Base-by-base conservation (phyloP, 306 rosid species). In the Sesbania bispinosa region DNA sequence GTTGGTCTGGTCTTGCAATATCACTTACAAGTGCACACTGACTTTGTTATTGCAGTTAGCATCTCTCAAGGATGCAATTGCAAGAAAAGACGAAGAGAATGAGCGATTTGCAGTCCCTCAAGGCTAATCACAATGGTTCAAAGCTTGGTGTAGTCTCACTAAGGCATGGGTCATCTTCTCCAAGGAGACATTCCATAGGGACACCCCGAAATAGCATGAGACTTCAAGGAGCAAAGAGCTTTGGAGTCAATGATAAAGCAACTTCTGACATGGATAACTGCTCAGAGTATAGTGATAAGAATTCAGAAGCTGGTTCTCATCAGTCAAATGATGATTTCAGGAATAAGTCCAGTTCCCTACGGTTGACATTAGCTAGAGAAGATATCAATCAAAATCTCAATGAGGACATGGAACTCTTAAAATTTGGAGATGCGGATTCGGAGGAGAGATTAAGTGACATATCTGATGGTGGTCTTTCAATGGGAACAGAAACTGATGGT, bases 401-500 rank as follows among this genome's bases (percentile, higher is more conserved):
- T 42, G 99, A 91, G 33, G 99, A 95, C 79, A 59, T 82, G 67
- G 99, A 91, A 30, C 97, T 95, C 62, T 69, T 92, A 62, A 81
- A 95, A 63, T 91, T 95, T 80, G 97, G 96, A 26, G 92, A 89
- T 65, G 99, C 79, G 45, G 97, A 95, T 85, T 84, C 99, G 5
- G 96, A 90, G 62, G 99, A 88, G 91, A 85, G 97, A 78, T 78
- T 95, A 77, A 95, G 99, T 55, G 99, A 95, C 79, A 95, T 95
- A 81, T 95, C 99, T 38, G 99, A 95, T 55, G 88, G 99, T n/a
- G 99, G 80, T 71, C 97, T 95, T 62, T 95, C 99, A 36, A 95
- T 95, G 99, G 99, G 99, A 75, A 89, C 99, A 15, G 99, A 95
- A 92, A 95, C 99, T 13, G 99, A 95, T 13, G 97, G 93, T 48